These are phyloP conservation scores for Skeletonema menzelii DNA, from an alignment of 108 stramenopile genomes.

Conservation along the genomic window DNA sequence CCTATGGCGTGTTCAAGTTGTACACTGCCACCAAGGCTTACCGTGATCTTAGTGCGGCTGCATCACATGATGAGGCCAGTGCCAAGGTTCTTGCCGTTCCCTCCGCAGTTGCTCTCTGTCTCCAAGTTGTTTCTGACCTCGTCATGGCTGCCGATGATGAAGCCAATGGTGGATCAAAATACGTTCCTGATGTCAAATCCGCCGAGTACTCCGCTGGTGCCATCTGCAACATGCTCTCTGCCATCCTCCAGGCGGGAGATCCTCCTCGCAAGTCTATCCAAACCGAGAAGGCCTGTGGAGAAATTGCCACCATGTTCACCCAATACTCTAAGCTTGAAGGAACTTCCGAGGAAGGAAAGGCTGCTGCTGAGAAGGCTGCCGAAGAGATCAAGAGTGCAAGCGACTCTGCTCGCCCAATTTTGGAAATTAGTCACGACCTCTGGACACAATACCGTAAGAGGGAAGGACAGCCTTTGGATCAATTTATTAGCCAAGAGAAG, in stretches of 20 bases:
- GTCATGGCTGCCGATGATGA: constrained; percentile 89
- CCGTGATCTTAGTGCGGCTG: constrained; percentile 75
- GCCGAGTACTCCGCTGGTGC: constrained; percentile 84
- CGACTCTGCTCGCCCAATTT: constrained; percentile 75
- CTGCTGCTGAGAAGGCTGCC: constrained; percentile 63
- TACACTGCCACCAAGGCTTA: constrained; percentile 91
- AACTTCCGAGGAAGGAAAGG: constrained; percentile 78
- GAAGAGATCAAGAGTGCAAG: constrained; percentile 73
- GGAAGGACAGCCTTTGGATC: constrained; percentile 89
- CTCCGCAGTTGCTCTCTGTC: constrained; percentile 78
- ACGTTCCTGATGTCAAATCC: constrained; percentile 87
- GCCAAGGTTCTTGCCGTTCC: constrained; percentile 88
- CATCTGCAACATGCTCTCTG: constrained; percentile 82
- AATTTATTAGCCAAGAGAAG: constrained; percentile 83
- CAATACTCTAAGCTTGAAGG: constrained; percentile 83
- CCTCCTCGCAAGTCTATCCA: constrained; percentile 83
- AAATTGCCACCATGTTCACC: constrained; percentile 80
- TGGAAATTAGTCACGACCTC: constrained; percentile 84
- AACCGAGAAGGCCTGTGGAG: constrained; percentile 82
- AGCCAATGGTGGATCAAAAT: constrained; percentile 90
- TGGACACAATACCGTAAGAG: constrained; percentile 94
- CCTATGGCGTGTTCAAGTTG: constrained; percentile 93
- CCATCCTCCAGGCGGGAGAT: constrained; percentile 82
- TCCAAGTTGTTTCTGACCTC: constrained; percentile 88
- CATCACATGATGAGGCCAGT: constrained; percentile 49